A percentile compares a stretch with the other conserved stretches of the same genome.
phyloP scores from a whole-genome alignment of 2,329 filamentous ascomycete species.

The Hypoxylon sp. region DNA sequence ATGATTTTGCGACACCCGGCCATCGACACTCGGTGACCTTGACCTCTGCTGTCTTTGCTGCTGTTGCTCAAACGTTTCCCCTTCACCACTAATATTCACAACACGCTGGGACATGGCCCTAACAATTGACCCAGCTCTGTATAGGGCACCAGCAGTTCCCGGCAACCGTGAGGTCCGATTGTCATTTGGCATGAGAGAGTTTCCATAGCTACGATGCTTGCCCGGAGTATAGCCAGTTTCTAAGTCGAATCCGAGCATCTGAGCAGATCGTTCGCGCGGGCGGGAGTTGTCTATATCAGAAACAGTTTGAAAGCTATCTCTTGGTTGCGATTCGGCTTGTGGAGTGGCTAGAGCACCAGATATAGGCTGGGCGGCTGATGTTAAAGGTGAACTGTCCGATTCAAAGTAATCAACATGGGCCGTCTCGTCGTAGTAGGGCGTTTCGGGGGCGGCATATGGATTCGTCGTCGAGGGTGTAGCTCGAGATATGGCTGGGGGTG shows the following conservation, averaged over 20 bases:
- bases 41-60: constrained; percentile 74
- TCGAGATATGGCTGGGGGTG: constrained; percentile 51
- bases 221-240: constrained; percentile 70
- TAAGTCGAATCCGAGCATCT: constrained; percentile 68
- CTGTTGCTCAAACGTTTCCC: constrained; percentile 83
- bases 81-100: constrained; percentile 96
- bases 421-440: constrained; percentile 61
- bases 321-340: constrained; percentile 59
- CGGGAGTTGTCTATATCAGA: constrained; percentile 66
- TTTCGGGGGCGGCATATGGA: constrained; percentile 54
- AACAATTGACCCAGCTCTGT: constrained; percentile 81
- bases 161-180: constrained; percentile 72
- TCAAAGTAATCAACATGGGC: constrained; percentile 63
- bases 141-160: constrained; percentile 75
- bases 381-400: constrained; percentile 72
- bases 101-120: constrained; percentile 95
- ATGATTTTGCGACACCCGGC: constrained; percentile 63
- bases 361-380: constrained; percentile 69
- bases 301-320: constrained; percentile 72
- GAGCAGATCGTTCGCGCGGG: constrained; percentile 61
- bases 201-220: constrained; percentile 71
- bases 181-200: constrained; percentile 67
- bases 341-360: constrained; percentile 63
- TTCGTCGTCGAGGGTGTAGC: constrained; percentile 50
- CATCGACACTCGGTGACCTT: constrained; percentile 68